Evolutionary conservation across 1,284 basidiomycete species (phyloP).

Genomic region (Malassezia furfur): DNA sequence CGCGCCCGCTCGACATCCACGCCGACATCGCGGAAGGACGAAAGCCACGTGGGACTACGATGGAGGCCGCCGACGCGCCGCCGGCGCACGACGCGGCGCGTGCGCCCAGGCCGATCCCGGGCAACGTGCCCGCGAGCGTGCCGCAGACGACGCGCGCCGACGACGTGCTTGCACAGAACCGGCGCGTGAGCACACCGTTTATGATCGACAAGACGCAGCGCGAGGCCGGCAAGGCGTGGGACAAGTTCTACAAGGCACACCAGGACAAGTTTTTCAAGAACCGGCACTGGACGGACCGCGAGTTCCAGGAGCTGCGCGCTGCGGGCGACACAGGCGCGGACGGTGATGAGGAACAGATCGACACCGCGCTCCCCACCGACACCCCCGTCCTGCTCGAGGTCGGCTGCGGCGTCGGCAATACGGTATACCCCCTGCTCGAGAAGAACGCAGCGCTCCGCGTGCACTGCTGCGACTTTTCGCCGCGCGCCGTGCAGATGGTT

Average conservation of each 20-base stretch:
- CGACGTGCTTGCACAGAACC: slow-evolving; percentile 25
- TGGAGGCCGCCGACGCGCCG: not conserved
- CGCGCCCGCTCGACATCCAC: not conserved
- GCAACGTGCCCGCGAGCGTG: slow-evolving; percentile 3
- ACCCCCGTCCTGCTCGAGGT: slow-evolving; percentile 37
- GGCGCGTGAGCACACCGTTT: slow-evolving; percentile 26
- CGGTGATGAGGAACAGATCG: slow-evolving; percentile 18
- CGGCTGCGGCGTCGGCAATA: slow-evolving; percentile 47
- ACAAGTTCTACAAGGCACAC: slow-evolving; percentile 48
- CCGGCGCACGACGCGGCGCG: not conserved
- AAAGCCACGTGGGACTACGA: slow-evolving; percentile 1
- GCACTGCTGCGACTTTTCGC: slow-evolving; percentile 46
- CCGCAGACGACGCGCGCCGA: not conserved
- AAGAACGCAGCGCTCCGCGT: slow-evolving; percentile 26
- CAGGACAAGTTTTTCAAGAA: slow-evolving; percentile 48
- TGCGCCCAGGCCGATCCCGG: not conserved
- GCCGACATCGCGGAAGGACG: slow-evolving; percentile 3
- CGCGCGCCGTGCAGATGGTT: slow-evolving; percentile 40
- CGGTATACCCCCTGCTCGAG: slow-evolving; percentile 39
- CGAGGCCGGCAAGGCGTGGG: slow-evolving; percentile 44
- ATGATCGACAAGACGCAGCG: slow-evolving; percentile 33
- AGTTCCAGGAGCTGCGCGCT: slow-evolving; percentile 28
- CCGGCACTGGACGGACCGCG: slow-evolving; percentile 48
- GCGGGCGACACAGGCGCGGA: not conserved
- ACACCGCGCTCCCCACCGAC: not conserved